Conservation (phyloP, 306 rosid genomes). For the Prunus dulcis region DNA sequence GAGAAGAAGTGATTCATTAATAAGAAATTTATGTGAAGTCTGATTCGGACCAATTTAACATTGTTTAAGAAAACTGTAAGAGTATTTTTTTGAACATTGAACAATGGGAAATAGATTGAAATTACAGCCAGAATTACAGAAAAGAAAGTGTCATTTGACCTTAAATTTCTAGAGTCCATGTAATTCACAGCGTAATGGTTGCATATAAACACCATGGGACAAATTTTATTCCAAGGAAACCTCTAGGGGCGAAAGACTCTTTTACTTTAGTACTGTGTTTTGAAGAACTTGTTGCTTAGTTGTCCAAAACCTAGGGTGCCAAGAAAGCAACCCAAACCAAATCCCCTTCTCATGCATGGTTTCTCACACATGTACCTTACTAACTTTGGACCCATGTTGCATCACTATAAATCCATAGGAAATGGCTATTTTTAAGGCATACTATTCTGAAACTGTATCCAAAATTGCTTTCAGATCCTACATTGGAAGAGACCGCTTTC, state of each 20-base stretch:
- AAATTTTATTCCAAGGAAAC: neutral
- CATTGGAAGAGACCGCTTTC: neutral
- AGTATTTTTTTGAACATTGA: neutral
- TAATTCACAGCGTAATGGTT: neutral
- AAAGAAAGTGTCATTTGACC: neutral
- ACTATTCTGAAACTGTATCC: neutral
- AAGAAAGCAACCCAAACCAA: neutral
- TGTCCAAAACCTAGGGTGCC: neutral
- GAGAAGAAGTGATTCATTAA: too few species aligned
- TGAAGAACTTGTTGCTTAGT: neutral
- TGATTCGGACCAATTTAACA: neutral
- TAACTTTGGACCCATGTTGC: too few species aligned
- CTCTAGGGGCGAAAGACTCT: neutral
- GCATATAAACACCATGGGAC: neutral
- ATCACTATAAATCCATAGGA: neutral
- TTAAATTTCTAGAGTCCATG: neutral
- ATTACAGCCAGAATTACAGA: neutral
- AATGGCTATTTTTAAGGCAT: neutral
- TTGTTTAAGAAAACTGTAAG: neutral
- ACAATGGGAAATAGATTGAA: neutral
- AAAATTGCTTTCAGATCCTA: neutral
- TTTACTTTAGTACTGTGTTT: neutral
- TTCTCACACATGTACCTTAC: too few species aligned
- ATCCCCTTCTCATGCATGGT: neutral
- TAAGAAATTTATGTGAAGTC: too few species aligned